Evolutionary conservation across 2,329 filamentous ascomycete genomes (phyloP).

Genomic region (Xylariales sp.): DNA sequence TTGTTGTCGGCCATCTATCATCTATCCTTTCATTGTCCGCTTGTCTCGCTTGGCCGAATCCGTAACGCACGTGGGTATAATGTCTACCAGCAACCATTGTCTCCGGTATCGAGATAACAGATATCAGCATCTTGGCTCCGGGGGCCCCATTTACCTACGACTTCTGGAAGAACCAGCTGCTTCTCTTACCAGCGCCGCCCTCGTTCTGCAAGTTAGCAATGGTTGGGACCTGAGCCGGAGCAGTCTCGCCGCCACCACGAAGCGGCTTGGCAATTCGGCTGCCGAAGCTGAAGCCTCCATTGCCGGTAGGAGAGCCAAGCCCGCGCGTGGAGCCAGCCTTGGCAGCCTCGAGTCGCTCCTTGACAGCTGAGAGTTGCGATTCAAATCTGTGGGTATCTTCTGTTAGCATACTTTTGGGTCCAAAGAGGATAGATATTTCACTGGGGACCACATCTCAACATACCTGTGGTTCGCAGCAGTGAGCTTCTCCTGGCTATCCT

Average conservation of each 20-base stretch:
- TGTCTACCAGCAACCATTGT: too few relatives aligned
- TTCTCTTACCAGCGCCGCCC: conserved; percentile 44
- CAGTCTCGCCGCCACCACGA: conserved; percentile 55
- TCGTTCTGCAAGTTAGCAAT: conserved; percentile 58
- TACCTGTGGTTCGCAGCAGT: conserved; percentile 97
- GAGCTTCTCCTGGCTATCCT: conserved; percentile 98
- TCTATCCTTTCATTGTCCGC: too few relatives aligned
- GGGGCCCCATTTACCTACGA: conserved; percentile 22
- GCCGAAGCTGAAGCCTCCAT: conserved; percentile 68
- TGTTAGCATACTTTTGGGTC: too few relatives aligned
- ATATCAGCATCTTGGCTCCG: not conserved
- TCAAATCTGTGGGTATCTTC: conserved; percentile 75
- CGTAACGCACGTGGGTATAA: too few relatives aligned
- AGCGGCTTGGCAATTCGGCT: conserved; percentile 67
- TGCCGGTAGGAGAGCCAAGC: conserved; percentile 58
- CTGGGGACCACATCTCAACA: too few relatives aligned
- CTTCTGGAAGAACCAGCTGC: conserved; percentile 73
- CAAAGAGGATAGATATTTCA: too few relatives aligned
- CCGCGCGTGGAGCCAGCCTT: conserved; percentile 88
- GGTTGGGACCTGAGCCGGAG: conserved; percentile 45
- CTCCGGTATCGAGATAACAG: too few relatives aligned
- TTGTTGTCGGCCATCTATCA: too few relatives aligned
- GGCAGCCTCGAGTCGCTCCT: conserved; percentile 93
- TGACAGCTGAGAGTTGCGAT: conserved; percentile 92
- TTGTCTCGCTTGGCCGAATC: too few relatives aligned